Conservation (phyloP, 345 rosid genomes). For the Hibiscus syriacus region DNA sequence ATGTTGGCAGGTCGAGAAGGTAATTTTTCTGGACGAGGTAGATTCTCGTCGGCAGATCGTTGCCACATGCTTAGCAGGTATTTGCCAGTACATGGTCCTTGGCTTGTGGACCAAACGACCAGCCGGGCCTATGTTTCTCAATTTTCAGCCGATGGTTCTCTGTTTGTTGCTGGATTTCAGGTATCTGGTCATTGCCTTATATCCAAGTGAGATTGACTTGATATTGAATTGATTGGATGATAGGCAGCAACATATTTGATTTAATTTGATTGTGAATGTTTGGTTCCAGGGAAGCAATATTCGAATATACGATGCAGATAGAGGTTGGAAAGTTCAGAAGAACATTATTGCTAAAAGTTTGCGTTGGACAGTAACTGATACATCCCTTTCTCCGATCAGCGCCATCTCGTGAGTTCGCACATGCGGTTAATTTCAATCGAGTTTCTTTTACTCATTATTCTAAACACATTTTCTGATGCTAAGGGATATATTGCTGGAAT, state of each 20-base stretch:
- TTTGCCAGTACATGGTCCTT: constrained; percentile 81
- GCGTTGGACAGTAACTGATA: constrained; percentile 92
- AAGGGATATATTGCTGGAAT: background rate
- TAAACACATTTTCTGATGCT: background rate
- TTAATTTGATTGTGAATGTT: background rate
- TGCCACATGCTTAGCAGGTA: constrained; percentile 74
- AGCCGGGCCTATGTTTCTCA: constrained; percentile 89
- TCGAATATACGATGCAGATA: constrained; percentile 66
- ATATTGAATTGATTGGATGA: background rate
- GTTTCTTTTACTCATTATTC: background rate
- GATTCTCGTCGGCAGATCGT: constrained; percentile 76
- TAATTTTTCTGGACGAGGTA: constrained; percentile 75
- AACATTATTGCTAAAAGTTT: constrained; percentile 67
- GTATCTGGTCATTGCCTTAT: constrained; percentile 24
- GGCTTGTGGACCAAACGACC: constrained; percentile 63
- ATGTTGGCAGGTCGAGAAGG: constrained; percentile 84
- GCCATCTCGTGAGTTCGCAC: constrained; percentile 49
- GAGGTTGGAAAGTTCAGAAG: constrained; percentile 79
- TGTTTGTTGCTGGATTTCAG: constrained; percentile 89
- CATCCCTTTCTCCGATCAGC: constrained; percentile 88
- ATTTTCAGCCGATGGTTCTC: constrained; percentile 84
- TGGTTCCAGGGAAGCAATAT: constrained; percentile 75
- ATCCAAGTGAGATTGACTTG: background rate
- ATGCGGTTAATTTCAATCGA: constrained; percentile 11
- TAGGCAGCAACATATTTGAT: background rate